phyloP scores from a whole-genome alignment of 805 yeast species.

The Kuraishia cidri region DNA sequence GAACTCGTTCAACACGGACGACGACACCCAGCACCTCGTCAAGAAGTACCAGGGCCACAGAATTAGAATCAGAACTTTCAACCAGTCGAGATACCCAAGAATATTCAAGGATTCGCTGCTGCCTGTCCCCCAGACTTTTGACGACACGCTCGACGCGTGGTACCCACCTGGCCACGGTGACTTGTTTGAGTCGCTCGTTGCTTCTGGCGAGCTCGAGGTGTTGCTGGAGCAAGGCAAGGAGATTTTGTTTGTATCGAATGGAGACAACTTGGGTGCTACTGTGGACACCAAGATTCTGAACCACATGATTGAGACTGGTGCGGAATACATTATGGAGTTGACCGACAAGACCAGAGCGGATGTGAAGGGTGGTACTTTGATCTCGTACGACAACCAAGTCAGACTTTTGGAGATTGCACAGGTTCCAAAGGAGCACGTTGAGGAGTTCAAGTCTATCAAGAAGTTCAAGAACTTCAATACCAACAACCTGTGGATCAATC shows the following conservation, averaged over 20 bases:
- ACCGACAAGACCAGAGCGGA: slow-evolving; percentile 99
- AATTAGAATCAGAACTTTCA: slow-evolving; percentile 89
- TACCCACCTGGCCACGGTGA: slow-evolving; percentile 99
- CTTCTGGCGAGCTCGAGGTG: slow-evolving; percentile 88
- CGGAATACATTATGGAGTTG: slow-evolving; percentile 97
- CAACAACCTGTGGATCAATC: slow-evolving; percentile 94
- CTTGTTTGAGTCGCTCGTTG: slow-evolving; percentile 80
- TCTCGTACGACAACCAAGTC: slow-evolving; percentile 91
- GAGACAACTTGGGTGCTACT: slow-evolving; percentile 98
- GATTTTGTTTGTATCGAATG: slow-evolving; percentile 89
- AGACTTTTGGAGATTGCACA: slow-evolving; percentile 95
- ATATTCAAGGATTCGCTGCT: slow-evolving; percentile 90
- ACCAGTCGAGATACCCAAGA: slow-evolving; percentile 97
- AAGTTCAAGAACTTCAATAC: slow-evolving; percentile 98
- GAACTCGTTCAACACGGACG: slow-evolving; percentile 98
- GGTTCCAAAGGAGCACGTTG: slow-evolving; percentile 97
- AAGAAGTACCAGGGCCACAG: slow-evolving; percentile 96
- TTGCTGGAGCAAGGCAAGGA: slow-evolving; percentile 91
- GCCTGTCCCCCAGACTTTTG: slow-evolving; percentile 78
- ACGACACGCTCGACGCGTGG: slow-evolving; percentile 82
- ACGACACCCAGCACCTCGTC: slow-evolving; percentile 89
- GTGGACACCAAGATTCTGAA: slow-evolving; percentile 85
- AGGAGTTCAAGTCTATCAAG: slow-evolving; percentile 95
- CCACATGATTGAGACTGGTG: slow-evolving; percentile 86
- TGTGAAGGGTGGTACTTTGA: slow-evolving; percentile 98